A percentile compares a stretch with the other conserved stretches of the same genome.
Conservation (phyloP, 2,329 filamentous ascomycete genomes). For the Niveomyces coronatus region DNA sequence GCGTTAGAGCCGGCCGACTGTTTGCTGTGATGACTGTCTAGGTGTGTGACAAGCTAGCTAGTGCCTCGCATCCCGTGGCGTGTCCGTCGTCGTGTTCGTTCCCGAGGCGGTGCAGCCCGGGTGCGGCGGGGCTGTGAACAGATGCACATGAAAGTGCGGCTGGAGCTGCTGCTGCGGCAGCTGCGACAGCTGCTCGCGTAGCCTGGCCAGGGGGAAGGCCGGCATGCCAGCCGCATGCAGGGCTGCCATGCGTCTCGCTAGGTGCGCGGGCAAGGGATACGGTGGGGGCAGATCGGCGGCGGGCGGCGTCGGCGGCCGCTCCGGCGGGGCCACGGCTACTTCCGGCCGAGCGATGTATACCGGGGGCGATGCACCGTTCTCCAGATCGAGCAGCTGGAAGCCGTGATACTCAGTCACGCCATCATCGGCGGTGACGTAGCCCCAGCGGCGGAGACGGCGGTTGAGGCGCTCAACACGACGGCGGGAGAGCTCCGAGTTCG, state of each 20-base stretch:
- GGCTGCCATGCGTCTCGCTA: background rate
- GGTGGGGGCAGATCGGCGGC: constrained; percentile 2
- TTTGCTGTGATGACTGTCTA: no score
- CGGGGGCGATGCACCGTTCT: constrained; percentile 1
- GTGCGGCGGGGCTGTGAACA: constrained; percentile 3
- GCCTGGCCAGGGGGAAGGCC: no score
- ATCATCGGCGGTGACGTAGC: background rate
- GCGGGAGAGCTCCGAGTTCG: background rate
- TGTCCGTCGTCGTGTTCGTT: background rate
- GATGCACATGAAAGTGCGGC: background rate
- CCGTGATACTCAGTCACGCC: background rate
- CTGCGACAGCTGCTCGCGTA: no score
- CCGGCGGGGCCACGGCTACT: constrained; percentile 2
- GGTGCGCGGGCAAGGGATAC: background rate
- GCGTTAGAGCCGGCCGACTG: constrained; percentile 1
- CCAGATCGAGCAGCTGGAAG: constrained; percentile 4
- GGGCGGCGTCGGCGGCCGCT: background rate
- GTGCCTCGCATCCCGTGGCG: constrained; percentile 4
- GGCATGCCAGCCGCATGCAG: background rate
- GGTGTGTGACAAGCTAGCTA: no score
- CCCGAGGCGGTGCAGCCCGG: background rate
- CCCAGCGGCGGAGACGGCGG: constrained; percentile 4
- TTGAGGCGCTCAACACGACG: constrained; percentile 2
- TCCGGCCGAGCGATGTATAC: background rate
- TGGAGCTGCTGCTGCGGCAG: background rate